phyloP scores from a whole-genome alignment of 2,329 filamentous ascomycete genomes.

The Penicillium sclerotigenum region DNA sequence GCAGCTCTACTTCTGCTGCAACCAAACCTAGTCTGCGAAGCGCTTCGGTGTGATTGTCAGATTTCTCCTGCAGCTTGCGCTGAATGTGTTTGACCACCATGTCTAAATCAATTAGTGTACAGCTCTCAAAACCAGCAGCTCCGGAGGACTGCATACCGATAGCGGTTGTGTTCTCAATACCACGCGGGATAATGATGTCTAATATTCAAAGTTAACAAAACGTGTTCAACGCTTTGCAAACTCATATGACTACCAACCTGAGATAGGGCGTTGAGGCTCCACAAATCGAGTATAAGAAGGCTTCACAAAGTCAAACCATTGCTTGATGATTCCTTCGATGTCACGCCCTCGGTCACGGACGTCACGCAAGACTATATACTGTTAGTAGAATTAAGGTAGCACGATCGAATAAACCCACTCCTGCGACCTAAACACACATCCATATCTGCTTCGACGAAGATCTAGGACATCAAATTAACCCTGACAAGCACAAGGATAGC shows the following conservation, averaged over 20 bases:
- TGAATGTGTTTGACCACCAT: conserved; percentile 96
- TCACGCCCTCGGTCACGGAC: conserved; percentile 85
- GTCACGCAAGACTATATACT: conserved; percentile 70
- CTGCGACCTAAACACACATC: conserved; percentile 88
- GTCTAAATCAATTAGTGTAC: conserved; percentile 46
- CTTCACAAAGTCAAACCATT: conserved; percentile 96
- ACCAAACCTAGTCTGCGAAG: conserved; percentile 72
- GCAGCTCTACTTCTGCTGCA: conserved; percentile 68
- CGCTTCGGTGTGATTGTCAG: conserved; percentile 73
- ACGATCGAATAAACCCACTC: conserved; percentile 53
- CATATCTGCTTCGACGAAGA: conserved; percentile 94
- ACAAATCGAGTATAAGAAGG: conserved; percentile 95
- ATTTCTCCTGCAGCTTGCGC: conserved; percentile 82
- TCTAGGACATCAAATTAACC: conserved; percentile 46
- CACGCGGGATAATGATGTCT: conserved; percentile 92
- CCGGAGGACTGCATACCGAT: conserved; percentile 51
- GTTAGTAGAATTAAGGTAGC: conserved; percentile 17
- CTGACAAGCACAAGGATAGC: neutral
- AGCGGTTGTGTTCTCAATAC: conserved; percentile 90
- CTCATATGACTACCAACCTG: conserved; percentile 50
- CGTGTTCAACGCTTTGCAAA: neutral
- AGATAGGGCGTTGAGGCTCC: conserved; percentile 83
- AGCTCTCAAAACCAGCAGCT: neutral
- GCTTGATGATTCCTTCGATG: conserved; percentile 93
- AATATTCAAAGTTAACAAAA: conserved; percentile 13